phyloP scores from a whole-genome alignment of 305 asterid genomes.

The Andrographis paniculata region DNA sequence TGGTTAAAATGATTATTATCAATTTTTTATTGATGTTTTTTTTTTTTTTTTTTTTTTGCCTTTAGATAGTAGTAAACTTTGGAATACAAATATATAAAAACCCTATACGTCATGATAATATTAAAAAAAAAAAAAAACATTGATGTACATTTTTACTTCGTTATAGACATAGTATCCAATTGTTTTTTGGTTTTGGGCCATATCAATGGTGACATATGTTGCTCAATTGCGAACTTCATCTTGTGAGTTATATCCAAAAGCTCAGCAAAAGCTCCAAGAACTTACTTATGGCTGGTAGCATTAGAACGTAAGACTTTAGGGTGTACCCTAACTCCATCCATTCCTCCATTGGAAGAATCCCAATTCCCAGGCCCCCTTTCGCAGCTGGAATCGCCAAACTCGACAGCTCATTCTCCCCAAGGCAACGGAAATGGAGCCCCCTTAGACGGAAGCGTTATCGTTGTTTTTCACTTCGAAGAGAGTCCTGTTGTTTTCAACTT shows the following conservation, averaged over 20 bases:
- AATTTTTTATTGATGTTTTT: too few species aligned
- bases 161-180: too few species aligned
- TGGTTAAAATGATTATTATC: too few species aligned
- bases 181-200: slow-evolving; percentile 61
- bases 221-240: slow-evolving; percentile 75
- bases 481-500: too few species aligned
- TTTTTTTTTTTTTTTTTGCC: too few species aligned
- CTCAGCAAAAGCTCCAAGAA: slow-evolving; percentile 85
- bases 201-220: slow-evolving; percentile 66
- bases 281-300: slow-evolving; percentile 98
- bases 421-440: slow-evolving; percentile 23
- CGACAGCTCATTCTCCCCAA: slow-evolving; percentile 11
- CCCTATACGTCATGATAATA: too few species aligned
- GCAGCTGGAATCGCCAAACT: slow-evolving; percentile 27
- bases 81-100: too few species aligned
- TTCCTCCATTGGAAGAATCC: slow-evolving; percentile 53
- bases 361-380: slow-evolving; percentile 22
- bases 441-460: slow-evolving; percentile 34
- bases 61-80: too few species aligned
- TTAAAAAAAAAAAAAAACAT: too few species aligned
- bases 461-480: too few species aligned
- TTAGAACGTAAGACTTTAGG: slow-evolving; percentile 85
- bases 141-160: too few species aligned
- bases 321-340: slow-evolving; percentile 91
- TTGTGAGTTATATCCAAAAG: slow-evolving; percentile 9